Evolutionary conservation across 208 protist genomes (phyloP).

Genomic region (Crithidia sp.): DNA sequence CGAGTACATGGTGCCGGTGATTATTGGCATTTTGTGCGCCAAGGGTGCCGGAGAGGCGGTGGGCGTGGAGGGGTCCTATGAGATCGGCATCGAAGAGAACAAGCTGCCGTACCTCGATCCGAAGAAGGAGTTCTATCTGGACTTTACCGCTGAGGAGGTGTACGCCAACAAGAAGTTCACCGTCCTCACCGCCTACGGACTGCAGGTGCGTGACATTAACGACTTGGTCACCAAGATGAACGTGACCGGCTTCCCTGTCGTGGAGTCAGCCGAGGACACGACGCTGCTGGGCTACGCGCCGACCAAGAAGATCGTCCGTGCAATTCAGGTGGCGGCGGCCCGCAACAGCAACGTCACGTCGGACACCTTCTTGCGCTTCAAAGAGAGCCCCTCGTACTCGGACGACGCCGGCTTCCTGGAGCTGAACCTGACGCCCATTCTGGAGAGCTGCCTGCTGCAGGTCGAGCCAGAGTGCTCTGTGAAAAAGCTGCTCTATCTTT

Average conservation of each 20-base stretch:
- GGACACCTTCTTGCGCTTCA: slow-evolving; percentile 55
- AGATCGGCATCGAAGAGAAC: slow-evolving; percentile 78
- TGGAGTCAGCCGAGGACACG: slow-evolving; percentile 56
- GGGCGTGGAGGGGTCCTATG: slow-evolving; percentile 76
- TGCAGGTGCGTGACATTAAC: slow-evolving; percentile 69
- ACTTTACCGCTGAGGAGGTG: slow-evolving; percentile 61
- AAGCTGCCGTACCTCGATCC: slow-evolving; percentile 83
- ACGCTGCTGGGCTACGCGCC: slow-evolving; percentile 77
- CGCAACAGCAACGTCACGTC: slow-evolving; percentile 52
- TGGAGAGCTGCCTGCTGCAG: slow-evolving; percentile 71
- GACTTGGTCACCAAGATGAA: slow-evolving; percentile 59
- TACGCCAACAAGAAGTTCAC: slow-evolving; percentile 59
- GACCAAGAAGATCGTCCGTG: slow-evolving; percentile 58
- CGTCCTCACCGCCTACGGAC: slow-evolving; percentile 66
- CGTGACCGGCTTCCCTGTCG: slow-evolving; percentile 77
- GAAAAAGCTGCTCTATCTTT: slow-evolving; percentile 72
- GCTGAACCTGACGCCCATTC: slow-evolving; percentile 55
- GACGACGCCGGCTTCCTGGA: slow-evolving; percentile 36
- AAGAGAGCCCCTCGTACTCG: slow-evolving; percentile 29
- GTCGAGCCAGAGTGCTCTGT: slow-evolving; percentile 76
- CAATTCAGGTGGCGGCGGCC: slow-evolving; percentile 59
- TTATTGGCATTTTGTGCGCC: slow-evolving; percentile 70
- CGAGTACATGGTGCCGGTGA: slow-evolving; percentile 80
- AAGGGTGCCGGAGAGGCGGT: slow-evolving; percentile 78
- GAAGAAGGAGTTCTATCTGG: slow-evolving; percentile 74